Evolutionary conservation across 192 early-diverging fungal species (phyloP).

Genomic region (Backusella mclennaniae): DNA sequence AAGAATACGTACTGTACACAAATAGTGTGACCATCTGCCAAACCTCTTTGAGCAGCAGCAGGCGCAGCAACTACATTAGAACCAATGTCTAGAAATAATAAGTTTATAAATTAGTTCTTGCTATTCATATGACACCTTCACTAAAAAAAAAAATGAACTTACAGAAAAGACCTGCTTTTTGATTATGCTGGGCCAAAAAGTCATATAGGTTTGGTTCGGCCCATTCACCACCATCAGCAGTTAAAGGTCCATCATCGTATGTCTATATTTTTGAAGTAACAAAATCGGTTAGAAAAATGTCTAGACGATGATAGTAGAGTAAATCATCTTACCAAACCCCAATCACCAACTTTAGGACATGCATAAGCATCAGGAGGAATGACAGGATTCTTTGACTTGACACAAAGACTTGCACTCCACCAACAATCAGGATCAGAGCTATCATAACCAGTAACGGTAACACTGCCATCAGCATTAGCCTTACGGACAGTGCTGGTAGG

Average conservation of each 20-base stretch:
- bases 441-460: slow-evolving; percentile 31
- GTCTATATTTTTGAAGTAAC: not conserved
- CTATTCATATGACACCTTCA: not conserved
- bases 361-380: slow-evolving; percentile 34
- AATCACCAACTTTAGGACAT: slow-evolving; percentile 33
- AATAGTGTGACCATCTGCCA: slow-evolving; percentile 55
- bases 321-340: slow-evolving; percentile 23
- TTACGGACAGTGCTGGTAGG: slow-evolving; percentile 24
- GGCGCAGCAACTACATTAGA: slow-evolving; percentile 39
- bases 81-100: slow-evolving; percentile 31
- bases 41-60: slow-evolving; percentile 33
- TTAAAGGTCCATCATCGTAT: slow-evolving; percentile 41
- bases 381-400: slow-evolving; percentile 24
- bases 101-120: not conserved
- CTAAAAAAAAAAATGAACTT: slow-evolving; percentile 9
- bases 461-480: slow-evolving; percentile 32
- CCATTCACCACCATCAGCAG: slow-evolving; percentile 22
- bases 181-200: slow-evolving; percentile 41
- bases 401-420: slow-evolving; percentile 35
- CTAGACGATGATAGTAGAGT: not conserved
- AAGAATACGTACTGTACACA: slow-evolving; percentile 43
- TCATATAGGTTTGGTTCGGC: slow-evolving; percentile 39
- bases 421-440: slow-evolving; percentile 35
- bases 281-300: not conserved
- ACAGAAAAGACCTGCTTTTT: slow-evolving; percentile 43